phyloP scores from a whole-genome alignment of 192 early-diverging fungal species.

The Coemansia sp. region DNA sequence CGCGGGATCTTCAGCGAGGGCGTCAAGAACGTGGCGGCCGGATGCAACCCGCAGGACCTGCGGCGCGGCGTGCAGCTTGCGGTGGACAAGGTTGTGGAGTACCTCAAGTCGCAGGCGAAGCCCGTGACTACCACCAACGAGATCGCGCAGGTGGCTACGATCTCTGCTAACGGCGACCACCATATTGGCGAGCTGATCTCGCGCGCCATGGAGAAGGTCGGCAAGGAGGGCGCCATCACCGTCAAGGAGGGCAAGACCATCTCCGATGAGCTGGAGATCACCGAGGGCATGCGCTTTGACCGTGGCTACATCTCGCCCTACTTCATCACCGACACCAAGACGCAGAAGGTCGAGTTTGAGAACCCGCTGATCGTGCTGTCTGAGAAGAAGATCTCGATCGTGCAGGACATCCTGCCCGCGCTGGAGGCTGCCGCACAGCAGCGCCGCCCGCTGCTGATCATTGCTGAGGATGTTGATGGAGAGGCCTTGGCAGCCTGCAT shows the following conservation, averaged over 20 bases:
- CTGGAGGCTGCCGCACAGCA: constrained; percentile 92
- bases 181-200: constrained; percentile 96
- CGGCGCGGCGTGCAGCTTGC: constrained; percentile 92
- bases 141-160: constrained; percentile 98
- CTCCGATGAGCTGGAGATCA: constrained; percentile 98
- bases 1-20: constrained; percentile 99
- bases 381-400: constrained; percentile 95
- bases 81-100: constrained; percentile 91
- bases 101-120: constrained; percentile 86
- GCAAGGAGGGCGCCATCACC: constrained; percentile 99
- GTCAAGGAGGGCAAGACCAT: constrained; percentile 99
- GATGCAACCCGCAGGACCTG: constrained; percentile 99
- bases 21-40: constrained; percentile 98
- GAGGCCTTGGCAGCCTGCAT: constrained; percentile 99
- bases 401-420: constrained; percentile 96
- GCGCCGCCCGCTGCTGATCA: constrained; percentile 95
- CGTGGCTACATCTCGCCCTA: constrained; percentile 99
- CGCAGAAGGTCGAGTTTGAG: constrained; percentile 99
- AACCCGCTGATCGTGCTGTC: constrained; percentile 98
- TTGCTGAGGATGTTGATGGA: constrained; percentile 99
- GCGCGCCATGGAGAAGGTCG: constrained; percentile 99
- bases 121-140: constrained; percentile 94
- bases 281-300: constrained; percentile 99
- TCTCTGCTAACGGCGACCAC: constrained; percentile 99
- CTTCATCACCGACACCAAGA: constrained; percentile 98